Base-by-base conservation (phyloP, 176 grass and related monocot species). In the Thalia dealbata region DNA sequence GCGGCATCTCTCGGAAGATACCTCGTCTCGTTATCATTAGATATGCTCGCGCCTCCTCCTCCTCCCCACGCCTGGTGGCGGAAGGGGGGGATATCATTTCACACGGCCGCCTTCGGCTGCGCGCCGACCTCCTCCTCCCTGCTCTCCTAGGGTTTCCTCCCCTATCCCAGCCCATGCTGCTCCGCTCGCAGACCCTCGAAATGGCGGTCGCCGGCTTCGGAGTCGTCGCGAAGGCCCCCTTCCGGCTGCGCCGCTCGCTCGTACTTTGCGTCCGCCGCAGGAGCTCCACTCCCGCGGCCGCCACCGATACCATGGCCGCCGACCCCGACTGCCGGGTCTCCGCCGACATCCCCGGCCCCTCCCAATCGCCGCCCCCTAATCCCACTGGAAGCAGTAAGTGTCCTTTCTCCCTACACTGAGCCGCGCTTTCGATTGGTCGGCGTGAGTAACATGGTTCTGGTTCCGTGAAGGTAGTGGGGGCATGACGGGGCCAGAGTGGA, bases 111-210 rank as follows among this genome's bases (percentile, higher is more conserved):
- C 13, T 15, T 3, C 24, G 2, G 59, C 24, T 8, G 10, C 24
- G n/a, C n/a, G n/a, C n/a, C n/a, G n/a, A n/a, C 59, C 27, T 26
- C 59, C 2, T 26, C 24, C 15, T 22, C 25, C 50, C 44, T 44
- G 6, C 15, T 7, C 10, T 4, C 7, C 48, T 56, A 68, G 67
- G 72, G 77, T 76, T 73, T 70, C 51, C 9, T 10, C 55, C 23
- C n/a, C n/a, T 22, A 27, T 35, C n/a, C n/a, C 28, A 27, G 14
- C 32, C 13, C 56, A 99, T 92, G 95, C 82, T 81, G 63, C 75
- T 99, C n/a, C 85, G 77, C 63, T 44, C 85, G 30, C 70, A 79
- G 65, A 81, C 88, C 70, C 83, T 93, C 59, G 66, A 83, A 18
- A 86, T 82, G 43, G 81, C 83, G 22, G 75, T 78, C 24, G 64